phyloP scores from a whole-genome alignment of 768 basidiomycete species.

The Boletus sensibilis region DNA sequence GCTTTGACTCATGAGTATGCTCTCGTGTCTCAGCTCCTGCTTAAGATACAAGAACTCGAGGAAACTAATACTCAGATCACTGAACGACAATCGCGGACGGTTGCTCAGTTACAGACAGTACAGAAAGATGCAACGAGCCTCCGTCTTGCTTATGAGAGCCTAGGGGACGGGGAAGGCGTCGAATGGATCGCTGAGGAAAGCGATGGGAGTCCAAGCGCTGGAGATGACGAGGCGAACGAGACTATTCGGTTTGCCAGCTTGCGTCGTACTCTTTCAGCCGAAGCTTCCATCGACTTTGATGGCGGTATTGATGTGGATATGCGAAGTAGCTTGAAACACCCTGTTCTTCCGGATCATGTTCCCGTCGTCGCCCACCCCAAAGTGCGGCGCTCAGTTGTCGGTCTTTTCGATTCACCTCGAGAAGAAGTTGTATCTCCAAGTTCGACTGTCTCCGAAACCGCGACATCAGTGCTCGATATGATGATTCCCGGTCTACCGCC shows the following conservation, averaged over 20 bases:
- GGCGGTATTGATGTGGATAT: conserved; percentile 20
- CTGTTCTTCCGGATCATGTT: conserved; percentile 14
- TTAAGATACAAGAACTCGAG: conserved; percentile 77
- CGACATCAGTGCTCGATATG: conserved; percentile 28
- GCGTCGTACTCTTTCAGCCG: conserved; percentile 25
- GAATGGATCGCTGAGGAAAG: conserved; percentile 45
- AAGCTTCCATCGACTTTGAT: conserved; percentile 23
- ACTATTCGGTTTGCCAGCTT: conserved; percentile 33
- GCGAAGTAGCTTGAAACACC: conserved; percentile 26
- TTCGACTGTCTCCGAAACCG: conserved; percentile 13
- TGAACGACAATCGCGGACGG: conserved; percentile 61
- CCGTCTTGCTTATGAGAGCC: conserved; percentile 63
- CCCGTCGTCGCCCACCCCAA: conserved; percentile 29
- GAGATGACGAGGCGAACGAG: conserved; percentile 31
- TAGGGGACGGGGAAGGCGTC: conserved; percentile 51
- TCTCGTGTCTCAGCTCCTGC: conserved; percentile 68
- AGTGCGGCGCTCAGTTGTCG: conserved; percentile 55
- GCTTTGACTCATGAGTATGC: conserved; percentile 39
- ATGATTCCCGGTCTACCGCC: conserved; percentile 36
- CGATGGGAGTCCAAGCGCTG: conserved; percentile 27
- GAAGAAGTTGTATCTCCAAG: conserved; percentile 7
- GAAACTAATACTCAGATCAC: conserved; percentile 67
- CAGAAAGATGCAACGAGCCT: conserved; percentile 74
- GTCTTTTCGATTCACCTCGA: conserved; percentile 51
- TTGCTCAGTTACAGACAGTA: conserved; percentile 60